Evolutionary conservation across 345 rosid species (phyloP), one percentile per base, ranked within the genome.

Genomic region (Limnanthes douglasii): DNA sequence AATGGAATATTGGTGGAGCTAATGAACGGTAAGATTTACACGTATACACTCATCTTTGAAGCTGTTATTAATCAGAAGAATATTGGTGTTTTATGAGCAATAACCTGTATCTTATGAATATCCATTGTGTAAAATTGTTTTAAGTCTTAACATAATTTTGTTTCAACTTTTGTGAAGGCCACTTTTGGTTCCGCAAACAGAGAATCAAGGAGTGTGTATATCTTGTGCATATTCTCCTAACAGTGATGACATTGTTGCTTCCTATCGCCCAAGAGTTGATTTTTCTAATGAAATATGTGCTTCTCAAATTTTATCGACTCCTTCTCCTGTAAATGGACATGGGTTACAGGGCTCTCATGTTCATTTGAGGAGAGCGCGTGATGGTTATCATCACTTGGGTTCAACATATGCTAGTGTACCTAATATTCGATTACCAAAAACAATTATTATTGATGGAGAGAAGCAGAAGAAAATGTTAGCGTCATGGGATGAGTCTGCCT

Each of bases 151-250:
- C n/a, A n/a, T 27, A 28, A 13, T n/a, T 56, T 41, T 11, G 19
- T n/a, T 18, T 42, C 9, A 11, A 14, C 12, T 21, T 50, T 45
- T 48, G 11, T 52, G 58, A 54, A 86, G 97, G 70, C 71, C 78
- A 34, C 37, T 34, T 21, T 34, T 73, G 60, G 45, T 88, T 49
- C 53, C 75, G 6, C 74, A 56, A 50, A 57, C 78, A 6, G 71
- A 48, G 41, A 59, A 65, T 56, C 64, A 54, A 61, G 97, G 93
- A 50, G 80, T 71, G 11, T 88, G 97, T 48, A 75, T 78, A 11
- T 75, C 95, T 22, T 69, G 78, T 34, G 68, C 97, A 21, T 63
- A 69, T 48, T 68, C 72, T 49, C 59, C 68, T 18, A 35, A 46
- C 37, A 69, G 59, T 8, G 59, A 73, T 21, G 73, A 73, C 46